Percentiles rank a stretch among this genome's conserved stretches.
Evolutionary conservation across 208 protist genomes (phyloP).

Genomic region (Leishmania braziliensis): DNA sequence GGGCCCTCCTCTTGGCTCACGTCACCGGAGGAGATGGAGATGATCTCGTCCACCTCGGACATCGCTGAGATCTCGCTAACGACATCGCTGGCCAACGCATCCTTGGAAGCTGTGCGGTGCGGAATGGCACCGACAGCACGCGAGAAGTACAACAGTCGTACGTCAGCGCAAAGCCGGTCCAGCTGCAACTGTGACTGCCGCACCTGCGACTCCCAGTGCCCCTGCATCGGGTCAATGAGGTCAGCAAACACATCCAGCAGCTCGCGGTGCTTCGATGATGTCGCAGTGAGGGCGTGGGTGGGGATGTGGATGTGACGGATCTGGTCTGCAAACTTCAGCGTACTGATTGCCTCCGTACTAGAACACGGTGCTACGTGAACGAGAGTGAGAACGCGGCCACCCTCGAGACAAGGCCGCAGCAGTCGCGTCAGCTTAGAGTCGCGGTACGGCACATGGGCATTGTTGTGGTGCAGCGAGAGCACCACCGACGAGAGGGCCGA

Average conservation of each 20-base stretch:
- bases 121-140: constrained; percentile 23
- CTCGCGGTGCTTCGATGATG: constrained; percentile 39
- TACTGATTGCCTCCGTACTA: constrained; percentile 60
- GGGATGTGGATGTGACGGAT: constrained; percentile 78
- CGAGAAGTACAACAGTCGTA: constrained; percentile 64
- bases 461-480: constrained; percentile 69
- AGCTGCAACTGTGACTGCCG: constrained; percentile 48
- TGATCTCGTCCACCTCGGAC: constrained; percentile 19
- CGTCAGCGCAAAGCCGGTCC: constrained; percentile 71
- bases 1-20: constrained; percentile 27
- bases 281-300: constrained; percentile 58
- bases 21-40: constrained; percentile 27
- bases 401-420: constrained; percentile 84
- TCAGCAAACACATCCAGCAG: constrained; percentile 78
- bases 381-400: constrained; percentile 75
- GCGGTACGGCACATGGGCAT: constrained; percentile 89
- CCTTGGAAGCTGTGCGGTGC: constrained; percentile 2
- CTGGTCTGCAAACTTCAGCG: constrained; percentile 86
- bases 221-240: constrained; percentile 70
- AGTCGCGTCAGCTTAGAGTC: constrained; percentile 93
- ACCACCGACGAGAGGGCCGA: constrained; percentile 87
- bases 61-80: constrained; percentile 29
- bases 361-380: constrained; percentile 86
- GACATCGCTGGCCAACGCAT: constrained; percentile 21
- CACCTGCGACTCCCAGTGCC: constrained; percentile 51